Evolutionary conservation across 306 rosid genomes (phyloP), one percentile per base, ranked within the genome.

Genomic region (Rosa lucieae): DNA sequence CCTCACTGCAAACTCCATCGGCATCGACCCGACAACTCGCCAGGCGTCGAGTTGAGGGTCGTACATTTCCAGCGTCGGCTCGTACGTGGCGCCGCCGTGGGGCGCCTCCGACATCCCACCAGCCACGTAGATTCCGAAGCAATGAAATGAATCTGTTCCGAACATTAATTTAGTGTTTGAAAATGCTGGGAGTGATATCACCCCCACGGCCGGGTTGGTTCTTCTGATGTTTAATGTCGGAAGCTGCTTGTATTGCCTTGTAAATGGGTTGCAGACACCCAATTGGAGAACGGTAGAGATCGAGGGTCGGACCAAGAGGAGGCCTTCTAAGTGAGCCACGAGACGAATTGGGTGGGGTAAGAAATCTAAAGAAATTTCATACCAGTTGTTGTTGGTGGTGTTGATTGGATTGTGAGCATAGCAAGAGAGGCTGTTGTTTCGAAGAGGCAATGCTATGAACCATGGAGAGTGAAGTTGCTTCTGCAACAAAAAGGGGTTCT

Each of bases 121-220:
- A 0, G 85, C 94, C 61, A 89, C 97, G 52, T 85, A 89, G 80
- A 90, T 65, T 70, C 72, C 71, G 65, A 82, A 90, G 58, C 11
- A 4, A 8, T 90, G 90, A 68, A 75, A 77, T 18, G 62, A 84
- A 26, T 55, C 62, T 55, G 62, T 13, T 26, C 8, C 44, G 17
- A 14, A 3, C 37, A 3, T 9, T 29, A 29, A 29, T 14, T 17
- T 1, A 51, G 21, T 1, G 47, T 15, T 2, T 8, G 29, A 5
- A n/a, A 21, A 13, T 3, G 40, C 4, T 1, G 58, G 29, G 0
- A 47, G 51, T 61, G 85, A 26, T 10, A 83, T 56, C 14, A 90
- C 85, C 18, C 97, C 94, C 17, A 87, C 81, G 1, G 92, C 97
- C 0, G 93, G 97, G 69, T 92, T 94, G 74, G 92, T 88, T 59